phyloP scores from a whole-genome alignment of 129 eudicot species.

The Artemisia argyi region DNA sequence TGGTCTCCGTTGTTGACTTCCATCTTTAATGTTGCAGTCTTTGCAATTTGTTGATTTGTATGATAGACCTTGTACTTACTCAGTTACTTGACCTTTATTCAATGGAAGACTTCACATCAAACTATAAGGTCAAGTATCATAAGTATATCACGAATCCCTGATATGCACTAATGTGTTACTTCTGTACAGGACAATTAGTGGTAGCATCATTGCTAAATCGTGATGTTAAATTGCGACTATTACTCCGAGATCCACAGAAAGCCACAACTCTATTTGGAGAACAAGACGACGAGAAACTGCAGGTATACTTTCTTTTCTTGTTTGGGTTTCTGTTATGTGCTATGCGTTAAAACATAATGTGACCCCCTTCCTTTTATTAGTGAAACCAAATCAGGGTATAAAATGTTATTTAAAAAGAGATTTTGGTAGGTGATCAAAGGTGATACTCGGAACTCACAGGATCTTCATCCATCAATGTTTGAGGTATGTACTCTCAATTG shows the following conservation, averaged over 20 bases:
- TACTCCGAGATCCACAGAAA: conserved; percentile 85
- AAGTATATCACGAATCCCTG: not conserved
- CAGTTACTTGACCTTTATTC: no score
- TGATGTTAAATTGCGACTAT: conserved; percentile 62
- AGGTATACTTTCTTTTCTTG: conserved; percentile 47
- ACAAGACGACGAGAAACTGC: conserved; percentile 72
- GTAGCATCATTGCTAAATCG: conserved; percentile 83
- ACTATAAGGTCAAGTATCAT: conserved; percentile 15
- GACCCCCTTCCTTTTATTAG: conserved; percentile 5
- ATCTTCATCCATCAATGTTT: conserved; percentile 77
- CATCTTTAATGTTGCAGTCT: not conserved
- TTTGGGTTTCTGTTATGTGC: not conserved
- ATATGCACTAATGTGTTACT: conserved; percentile 12
- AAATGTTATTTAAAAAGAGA: conserved; percentile 30
- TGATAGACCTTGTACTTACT: not conserved
- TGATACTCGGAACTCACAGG: conserved; percentile 80
- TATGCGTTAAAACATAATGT: not conserved
- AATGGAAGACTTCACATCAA: not conserved
- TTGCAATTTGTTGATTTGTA: not conserved
- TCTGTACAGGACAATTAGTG: conserved; percentile 70
- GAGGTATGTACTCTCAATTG: conserved; percentile 54
- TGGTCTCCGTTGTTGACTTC: not conserved
- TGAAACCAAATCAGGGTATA: conserved; percentile 24
- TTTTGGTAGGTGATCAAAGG: conserved; percentile 77
- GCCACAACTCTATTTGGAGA: conserved; percentile 80